Evolutionary conservation across 192 early-diverging fungal genomes (phyloP).

Genomic region (Mortierella alpina): DNA sequence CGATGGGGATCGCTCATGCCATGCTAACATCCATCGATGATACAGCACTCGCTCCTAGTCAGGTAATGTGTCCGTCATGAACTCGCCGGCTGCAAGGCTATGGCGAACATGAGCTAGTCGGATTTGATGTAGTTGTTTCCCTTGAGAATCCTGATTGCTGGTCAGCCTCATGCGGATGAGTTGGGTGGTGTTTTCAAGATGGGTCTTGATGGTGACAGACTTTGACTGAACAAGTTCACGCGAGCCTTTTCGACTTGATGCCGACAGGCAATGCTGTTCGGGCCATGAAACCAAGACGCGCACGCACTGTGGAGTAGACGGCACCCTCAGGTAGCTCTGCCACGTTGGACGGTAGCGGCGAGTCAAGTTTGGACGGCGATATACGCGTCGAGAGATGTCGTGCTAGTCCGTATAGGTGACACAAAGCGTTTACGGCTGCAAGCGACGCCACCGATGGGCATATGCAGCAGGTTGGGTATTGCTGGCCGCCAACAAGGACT

Average conservation of each 20-base stretch:
- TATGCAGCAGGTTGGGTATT: conserved; percentile 7
- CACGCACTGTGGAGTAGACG: not conserved
- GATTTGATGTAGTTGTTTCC: not conserved
- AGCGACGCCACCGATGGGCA: conserved; percentile 1
- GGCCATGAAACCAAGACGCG: conserved; percentile 14
- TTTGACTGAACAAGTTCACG: not conserved
- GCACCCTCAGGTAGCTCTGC: not conserved
- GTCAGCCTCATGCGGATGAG: conserved; percentile 26
- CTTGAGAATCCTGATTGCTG: not conserved
- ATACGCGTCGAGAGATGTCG: not conserved
- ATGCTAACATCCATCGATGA: conserved; percentile 45
- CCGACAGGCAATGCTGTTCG: not conserved
- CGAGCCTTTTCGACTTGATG: not conserved
- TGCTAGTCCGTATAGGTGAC: not conserved
- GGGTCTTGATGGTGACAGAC: not conserved
- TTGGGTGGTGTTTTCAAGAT: conserved; percentile 12
- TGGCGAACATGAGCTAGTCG: not conserved
- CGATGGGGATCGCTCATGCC: conserved; percentile 23
- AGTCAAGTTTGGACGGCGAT: not conserved
- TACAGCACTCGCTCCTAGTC: conserved; percentile 28
- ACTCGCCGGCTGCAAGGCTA: conserved; percentile 6
- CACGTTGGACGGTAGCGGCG: conserved; percentile 6
- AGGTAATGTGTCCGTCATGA: conserved; percentile 3
- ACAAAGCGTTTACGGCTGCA: not conserved
- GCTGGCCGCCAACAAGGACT: no score